Evolutionary conservation across 1,284 basidiomycete species (phyloP), one percentile per base, ranked within the genome.

Genomic region (Baeospora myosura): DNA sequence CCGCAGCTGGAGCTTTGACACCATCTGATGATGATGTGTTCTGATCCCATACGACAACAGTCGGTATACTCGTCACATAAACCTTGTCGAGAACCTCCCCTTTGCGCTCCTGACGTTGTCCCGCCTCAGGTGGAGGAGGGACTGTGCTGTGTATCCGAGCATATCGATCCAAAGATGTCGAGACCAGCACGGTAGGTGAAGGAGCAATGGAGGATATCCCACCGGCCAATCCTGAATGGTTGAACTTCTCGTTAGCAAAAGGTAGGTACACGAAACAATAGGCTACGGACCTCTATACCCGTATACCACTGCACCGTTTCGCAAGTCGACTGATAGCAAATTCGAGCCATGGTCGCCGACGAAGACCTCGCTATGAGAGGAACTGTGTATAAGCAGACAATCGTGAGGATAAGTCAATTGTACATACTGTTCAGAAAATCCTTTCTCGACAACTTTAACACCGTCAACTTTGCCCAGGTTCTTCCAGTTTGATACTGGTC

Each of bases 111-210:
- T 75, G 74, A 43, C 75, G 78, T 38, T 71, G 58, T 18, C 74
- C 75, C 1, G 61, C 62, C 41, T 71, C 59, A 2, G 56, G 32
- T 0, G 78, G 74, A 5, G 78, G 79, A 4, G 78, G 63, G 34
- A 72, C 72, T 0, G 76, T 74, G 38, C 74, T 80, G 52, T 90
- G 85, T 16, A 92, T 61, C n/a, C 90, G 78, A 21, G 81, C 64
- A 50, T 74, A 86, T 25, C 84, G 75, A 57, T 90, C 86, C 26
- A 79, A 65, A 5, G 80, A 68, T 1, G 72, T 68, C 0, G 83
- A 84, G 2, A 71, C 75, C 30, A 89, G 56, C 20, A 71, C 48
- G 4, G 62, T 61, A 1, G 74, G 68, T 3, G 77, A 68, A 10
- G 72, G 60, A 2, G 82, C 72, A 33, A 85, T 58, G 2, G 82